A percentile compares a stretch with the other conserved stretches of the same genome.
These are phyloP conservation scores for Aspergillus brunneoviolaceus DNA, from an alignment of 2,329 filamentous ascomycete species.

Conservation along the genomic window DNA sequence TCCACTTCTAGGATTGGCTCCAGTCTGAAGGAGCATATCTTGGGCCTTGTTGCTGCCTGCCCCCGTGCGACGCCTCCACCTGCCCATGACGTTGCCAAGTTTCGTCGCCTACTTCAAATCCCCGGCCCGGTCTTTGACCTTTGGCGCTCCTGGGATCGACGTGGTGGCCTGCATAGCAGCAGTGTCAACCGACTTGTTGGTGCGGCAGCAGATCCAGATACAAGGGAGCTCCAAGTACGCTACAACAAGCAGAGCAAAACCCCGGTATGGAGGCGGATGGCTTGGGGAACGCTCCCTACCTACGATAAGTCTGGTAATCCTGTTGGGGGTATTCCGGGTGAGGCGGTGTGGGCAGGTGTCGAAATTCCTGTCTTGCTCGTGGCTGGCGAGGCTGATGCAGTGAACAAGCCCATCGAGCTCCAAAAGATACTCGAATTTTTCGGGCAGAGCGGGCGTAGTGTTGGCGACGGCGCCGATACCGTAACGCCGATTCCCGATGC, in stretches of 20 bases:
- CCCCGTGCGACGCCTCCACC: constrained; percentile 67
- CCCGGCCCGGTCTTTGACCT: constrained; percentile 70
- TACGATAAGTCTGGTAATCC: constrained; percentile 54
- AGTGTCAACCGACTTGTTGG: constrained; percentile 74
- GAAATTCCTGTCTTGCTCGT: constrained; percentile 74
- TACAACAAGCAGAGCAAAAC: constrained; percentile 80
- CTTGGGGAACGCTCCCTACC: constrained; percentile 65
- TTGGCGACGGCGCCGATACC: constrained; percentile 23
- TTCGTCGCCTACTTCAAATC: constrained; percentile 63
- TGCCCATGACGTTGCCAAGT: constrained; percentile 51
- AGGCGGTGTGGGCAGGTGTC: constrained; percentile 70
- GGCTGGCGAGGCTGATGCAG: constrained; percentile 71
- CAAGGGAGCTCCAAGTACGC: constrained; percentile 44
- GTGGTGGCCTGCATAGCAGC: constrained; percentile 72
- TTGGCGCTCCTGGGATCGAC: constrained; percentile 73
- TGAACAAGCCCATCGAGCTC: constrained; percentile 72
- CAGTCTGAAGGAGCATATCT: constrained; percentile 62
- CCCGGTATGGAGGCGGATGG: constrained; percentile 79
- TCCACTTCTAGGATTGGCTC: constrained; percentile 54
- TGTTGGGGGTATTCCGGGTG: constrained; percentile 66
- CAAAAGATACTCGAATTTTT: constrained; percentile 60
- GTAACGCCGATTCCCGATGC: constrained; percentile 33
- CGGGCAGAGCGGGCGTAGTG: constrained; percentile 29
- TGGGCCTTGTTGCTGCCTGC: constrained; percentile 78
- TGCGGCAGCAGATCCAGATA: constrained; percentile 40